phyloP scores from a whole-genome alignment of 2,329 filamentous ascomycete species.

The Claviceps spartinae region DNA sequence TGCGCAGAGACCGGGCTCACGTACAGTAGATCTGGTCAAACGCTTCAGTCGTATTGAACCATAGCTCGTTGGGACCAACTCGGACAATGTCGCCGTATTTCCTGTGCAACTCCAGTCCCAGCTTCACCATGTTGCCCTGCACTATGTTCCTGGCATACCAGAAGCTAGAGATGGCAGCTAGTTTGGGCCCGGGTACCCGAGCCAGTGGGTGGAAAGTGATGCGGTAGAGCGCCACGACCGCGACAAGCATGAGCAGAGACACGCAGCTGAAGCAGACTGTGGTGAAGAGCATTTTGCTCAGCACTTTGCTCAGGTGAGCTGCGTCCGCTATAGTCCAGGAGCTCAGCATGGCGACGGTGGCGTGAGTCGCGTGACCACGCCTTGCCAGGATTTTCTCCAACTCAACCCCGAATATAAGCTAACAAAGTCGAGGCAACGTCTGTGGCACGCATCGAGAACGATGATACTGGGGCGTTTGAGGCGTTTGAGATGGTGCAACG shows the following conservation, averaged over 20 bases:
- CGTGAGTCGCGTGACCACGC: not conserved
- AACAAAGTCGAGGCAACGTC: not conserved
- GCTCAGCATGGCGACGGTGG: not conserved
- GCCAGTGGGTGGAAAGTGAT: constrained; percentile 31
- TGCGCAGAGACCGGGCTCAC: constrained; percentile 6
- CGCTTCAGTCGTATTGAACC: constrained; percentile 34
- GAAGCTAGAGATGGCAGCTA: constrained; percentile 31
- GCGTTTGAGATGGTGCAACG: not conserved
- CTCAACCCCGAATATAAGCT: not conserved
- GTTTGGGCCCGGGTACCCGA: constrained; percentile 29
- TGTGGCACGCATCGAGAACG: not conserved
- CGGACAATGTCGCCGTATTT: constrained; percentile 37
- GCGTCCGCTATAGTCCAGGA: not conserved
- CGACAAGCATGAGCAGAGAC: constrained; percentile 7
- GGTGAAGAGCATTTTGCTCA: not conserved
- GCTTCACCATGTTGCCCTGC: constrained; percentile 25
- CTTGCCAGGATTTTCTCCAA: not conserved
- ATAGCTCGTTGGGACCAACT: constrained; percentile 39
- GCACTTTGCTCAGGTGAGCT: not conserved
- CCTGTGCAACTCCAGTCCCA: constrained; percentile 31
- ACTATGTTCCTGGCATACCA: constrained; percentile 35
- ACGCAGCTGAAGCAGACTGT: not conserved
- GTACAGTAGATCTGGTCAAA: constrained; percentile 34
- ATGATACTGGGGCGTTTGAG: not conserved
- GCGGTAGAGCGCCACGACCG: constrained; percentile 20